phyloP scores from a whole-genome alignment of 1,139 yeast species.

The Candida smagusa region DNA sequence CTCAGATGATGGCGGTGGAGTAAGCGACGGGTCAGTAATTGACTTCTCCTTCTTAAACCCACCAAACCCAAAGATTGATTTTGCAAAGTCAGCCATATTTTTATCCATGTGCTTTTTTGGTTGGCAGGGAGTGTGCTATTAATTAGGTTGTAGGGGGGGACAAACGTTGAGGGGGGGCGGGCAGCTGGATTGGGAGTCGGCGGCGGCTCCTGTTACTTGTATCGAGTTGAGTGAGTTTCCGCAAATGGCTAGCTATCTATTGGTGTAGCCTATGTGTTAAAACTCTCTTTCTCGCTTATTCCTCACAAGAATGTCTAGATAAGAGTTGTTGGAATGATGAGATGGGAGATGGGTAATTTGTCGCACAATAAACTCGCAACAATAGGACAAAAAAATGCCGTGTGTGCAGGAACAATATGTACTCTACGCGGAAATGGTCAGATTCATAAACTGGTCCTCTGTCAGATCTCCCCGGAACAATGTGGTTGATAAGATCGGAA shows the following conservation, averaged over 20 bases:
- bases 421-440: too few species aligned
- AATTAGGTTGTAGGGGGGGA: slow-evolving; percentile 1
- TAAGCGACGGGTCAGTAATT: slow-evolving; percentile 6
- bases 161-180: background rate
- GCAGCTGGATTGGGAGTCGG: background rate
- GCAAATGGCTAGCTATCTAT: too few species aligned
- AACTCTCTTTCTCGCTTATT: background rate
- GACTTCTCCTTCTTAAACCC: slow-evolving; percentile 32
- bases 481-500: too few species aligned
- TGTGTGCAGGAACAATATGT: background rate
- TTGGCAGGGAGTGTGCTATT: background rate
- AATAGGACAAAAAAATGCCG: background rate
- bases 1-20: slow-evolving; percentile 10
- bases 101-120: background rate
- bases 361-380: background rate
- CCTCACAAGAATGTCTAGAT: background rate
- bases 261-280: background rate
- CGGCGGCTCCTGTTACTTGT: too few species aligned
- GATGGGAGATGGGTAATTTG: background rate
- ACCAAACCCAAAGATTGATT: slow-evolving; percentile 57
- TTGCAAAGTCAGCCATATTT: slow-evolving; percentile 62
- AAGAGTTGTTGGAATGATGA: background rate
- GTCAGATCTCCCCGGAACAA: too few species aligned
- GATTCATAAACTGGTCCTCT: too few species aligned
- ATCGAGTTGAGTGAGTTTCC: too few species aligned